Percentiles rank a stretch among this genome's conserved stretches.
Evolutionary conservation across 345 rosid species (phyloP).

Genomic region (Eutrema heterophyllum): DNA sequence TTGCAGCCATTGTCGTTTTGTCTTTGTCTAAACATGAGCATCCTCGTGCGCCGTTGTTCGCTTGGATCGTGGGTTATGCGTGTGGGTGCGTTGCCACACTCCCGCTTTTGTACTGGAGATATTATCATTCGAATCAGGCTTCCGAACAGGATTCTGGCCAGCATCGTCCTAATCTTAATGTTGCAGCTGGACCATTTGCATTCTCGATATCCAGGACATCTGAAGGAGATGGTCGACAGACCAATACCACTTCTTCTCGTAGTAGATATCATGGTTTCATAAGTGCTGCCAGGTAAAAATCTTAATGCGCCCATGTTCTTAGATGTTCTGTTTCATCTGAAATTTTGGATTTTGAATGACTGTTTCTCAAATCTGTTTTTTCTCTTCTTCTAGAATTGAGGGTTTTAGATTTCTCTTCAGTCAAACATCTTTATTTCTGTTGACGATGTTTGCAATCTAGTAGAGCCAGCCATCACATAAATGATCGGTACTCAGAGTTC

Average conservation of each 20-base stretch:
- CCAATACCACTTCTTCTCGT: constrained; percentile 44
- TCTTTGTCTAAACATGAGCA: constrained; percentile 74
- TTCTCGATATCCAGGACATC: constrained; percentile 60
- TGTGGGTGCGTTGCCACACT: constrained; percentile 84
- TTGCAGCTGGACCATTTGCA: constrained; percentile 74
- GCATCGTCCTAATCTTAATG: constrained; percentile 60
- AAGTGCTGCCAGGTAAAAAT: constrained; percentile 59
- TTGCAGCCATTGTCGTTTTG: constrained; percentile 75
- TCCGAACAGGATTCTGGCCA: constrained; percentile 66
- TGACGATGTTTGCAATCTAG: not conserved
- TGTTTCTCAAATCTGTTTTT: not conserved
- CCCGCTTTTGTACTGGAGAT: constrained; percentile 92
- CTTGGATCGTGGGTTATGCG: constrained; percentile 92
- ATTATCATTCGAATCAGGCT: constrained; percentile 58
- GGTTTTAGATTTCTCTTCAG: not conserved
- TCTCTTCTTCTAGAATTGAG: not conserved
- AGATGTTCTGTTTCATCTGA: not conserved
- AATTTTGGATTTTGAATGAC: not conserved
- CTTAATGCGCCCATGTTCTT: not conserved
- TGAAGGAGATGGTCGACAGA: constrained; percentile 61
- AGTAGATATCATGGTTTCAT: constrained; percentile 46
- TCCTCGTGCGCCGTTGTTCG: constrained; percentile 69
- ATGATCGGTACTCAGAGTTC: not conserved
- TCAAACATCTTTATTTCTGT: not conserved
- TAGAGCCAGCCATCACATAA: not conserved